Evolutionary conservation across 345 rosid genomes (phyloP).

Genomic region (Brassica juncea): DNA sequence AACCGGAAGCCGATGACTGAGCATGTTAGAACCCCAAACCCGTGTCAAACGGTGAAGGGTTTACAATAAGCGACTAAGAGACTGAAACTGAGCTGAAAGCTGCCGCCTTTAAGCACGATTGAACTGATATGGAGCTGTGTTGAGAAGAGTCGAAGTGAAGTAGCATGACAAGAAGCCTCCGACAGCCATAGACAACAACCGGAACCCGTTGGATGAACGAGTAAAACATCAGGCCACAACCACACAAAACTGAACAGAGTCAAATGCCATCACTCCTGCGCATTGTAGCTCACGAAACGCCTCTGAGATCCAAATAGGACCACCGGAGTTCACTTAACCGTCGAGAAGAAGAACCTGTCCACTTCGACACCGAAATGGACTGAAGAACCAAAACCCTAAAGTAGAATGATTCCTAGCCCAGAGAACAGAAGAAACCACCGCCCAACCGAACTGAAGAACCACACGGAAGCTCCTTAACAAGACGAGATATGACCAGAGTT

Average conservation of each 20-base stretch:
- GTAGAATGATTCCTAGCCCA: neutral
- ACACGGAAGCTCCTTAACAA: neutral
- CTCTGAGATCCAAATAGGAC: neutral
- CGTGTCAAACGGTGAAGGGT: neutral
- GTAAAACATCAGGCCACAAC: neutral
- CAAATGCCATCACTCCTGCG: neutral
- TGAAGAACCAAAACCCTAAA: neutral
- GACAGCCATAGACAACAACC: neutral
- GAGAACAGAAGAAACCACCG: neutral
- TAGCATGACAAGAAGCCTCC: neutral
- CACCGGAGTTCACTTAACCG: neutral
- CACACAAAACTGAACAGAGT: neutral
- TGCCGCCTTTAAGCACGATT: neutral
- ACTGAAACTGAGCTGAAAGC: neutral
- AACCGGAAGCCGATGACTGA: neutral
- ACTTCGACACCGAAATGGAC: neutral
- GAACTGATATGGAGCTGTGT: neutral
- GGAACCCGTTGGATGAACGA: neutral
- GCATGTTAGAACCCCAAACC: neutral
- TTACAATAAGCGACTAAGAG: neutral
- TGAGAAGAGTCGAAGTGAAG: neutral
- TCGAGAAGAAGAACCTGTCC: neutral
- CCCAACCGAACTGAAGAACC: neutral
- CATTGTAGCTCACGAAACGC: neutral
- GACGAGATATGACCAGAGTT: too few species aligned